Evolutionary conservation across 106 monocot species (phyloP).

Genomic region (Allium cepa): DNA sequence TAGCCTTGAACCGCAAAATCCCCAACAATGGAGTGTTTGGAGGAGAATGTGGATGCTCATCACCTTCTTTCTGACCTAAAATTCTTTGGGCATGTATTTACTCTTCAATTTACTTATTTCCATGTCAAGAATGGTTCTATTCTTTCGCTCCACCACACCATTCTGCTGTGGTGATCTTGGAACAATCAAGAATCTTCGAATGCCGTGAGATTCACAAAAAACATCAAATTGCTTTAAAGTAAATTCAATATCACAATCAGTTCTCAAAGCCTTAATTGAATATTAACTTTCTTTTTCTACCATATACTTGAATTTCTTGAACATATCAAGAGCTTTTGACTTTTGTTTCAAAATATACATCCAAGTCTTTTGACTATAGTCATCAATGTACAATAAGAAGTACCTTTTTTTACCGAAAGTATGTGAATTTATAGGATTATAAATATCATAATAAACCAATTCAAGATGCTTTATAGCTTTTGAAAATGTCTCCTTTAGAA

Average conservation of each 20-base stretch:
- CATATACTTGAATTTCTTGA: conserved; percentile 1
- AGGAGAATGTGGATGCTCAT: background rate
- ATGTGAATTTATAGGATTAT: background rate
- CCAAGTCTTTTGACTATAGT: conserved; percentile 1
- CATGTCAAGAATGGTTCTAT: background rate
- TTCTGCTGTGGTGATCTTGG: background rate
- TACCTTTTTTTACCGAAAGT: conserved; percentile 5
- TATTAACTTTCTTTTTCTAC: background rate
- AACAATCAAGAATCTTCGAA: background rate
- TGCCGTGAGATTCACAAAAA: background rate
- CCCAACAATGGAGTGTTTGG: too few species aligned
- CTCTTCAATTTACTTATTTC: background rate
- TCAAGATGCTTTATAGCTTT: background rate
- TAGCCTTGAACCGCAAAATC: too few species aligned
- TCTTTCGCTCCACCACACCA: background rate
- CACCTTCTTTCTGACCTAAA: background rate
- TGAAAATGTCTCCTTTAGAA: background rate
- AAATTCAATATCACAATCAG: background rate
- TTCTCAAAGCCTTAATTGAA: background rate
- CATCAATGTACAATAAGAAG: conserved; percentile 13
- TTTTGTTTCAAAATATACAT: conserved; percentile 2
- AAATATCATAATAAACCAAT: conserved; percentile 2
- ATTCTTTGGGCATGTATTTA: background rate
- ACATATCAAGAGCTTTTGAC: background rate
- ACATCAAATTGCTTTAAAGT: background rate